Evolutionary conservation across 176 grass and related monocot species (phyloP).

Genomic region (Zizania latifolia): DNA sequence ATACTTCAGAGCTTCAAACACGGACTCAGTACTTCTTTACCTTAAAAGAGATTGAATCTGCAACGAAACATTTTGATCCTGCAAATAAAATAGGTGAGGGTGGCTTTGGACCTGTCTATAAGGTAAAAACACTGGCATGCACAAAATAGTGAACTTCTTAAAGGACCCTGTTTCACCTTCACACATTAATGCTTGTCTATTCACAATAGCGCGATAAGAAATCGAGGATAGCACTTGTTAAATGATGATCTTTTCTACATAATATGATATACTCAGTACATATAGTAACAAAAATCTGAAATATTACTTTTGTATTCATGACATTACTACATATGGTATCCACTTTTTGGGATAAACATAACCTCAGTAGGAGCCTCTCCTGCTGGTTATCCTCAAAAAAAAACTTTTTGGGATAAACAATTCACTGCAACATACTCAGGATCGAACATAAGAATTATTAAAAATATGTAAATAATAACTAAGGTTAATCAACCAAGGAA

Average conservation of each 20-base stretch:
- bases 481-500: background rate
- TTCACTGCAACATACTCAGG: background rate
- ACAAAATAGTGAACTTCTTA: constrained; percentile 8
- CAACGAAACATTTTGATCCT: constrained; percentile 67
- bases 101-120: constrained; percentile 81
- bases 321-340: background rate
- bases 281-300: constrained; percentile 1
- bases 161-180: background rate
- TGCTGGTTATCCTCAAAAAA: no score
- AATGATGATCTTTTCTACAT: background rate
- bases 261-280: background rate
- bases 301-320: background rate
- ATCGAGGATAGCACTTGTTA: background rate
- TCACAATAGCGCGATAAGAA: background rate
- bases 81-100: constrained; percentile 74
- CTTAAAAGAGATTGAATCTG: constrained; percentile 69
- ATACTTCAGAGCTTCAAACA: constrained; percentile 47
- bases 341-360: background rate
- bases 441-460: constrained; percentile 5
- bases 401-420: background rate
- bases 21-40: constrained; percentile 65
- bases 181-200: no score
- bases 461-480: background rate
- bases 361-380: no score
- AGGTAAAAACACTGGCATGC: constrained; percentile 48